Evolutionary conservation across 805 yeast species (phyloP), one percentile per base, ranked within the genome.

Genomic region (Starmerella apicola): DNA sequence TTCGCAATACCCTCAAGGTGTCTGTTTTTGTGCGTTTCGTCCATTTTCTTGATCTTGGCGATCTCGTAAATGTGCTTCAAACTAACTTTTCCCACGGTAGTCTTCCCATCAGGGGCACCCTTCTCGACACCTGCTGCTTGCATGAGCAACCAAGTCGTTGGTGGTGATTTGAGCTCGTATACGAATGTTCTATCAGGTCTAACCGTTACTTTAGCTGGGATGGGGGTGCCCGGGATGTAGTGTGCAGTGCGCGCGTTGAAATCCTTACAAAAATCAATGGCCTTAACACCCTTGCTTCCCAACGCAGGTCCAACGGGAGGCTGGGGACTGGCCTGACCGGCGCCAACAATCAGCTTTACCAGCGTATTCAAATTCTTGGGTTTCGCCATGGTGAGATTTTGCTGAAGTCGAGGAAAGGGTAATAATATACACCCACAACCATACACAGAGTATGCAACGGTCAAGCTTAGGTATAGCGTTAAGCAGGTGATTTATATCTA

Each of bases 231-330:
- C 13, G 93, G 84, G 38, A 71, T 71, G 56, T 74, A 80, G 49
- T 77, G 76, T 6, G 95, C 94, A 10, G 97, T 85, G 60, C 95
- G 77, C 20, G 98, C 98, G 59, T 91, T 91, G 68, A 91, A 91
- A 59, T 91, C 97, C 62, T 91, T 91, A 65, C 97, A 88, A 56
- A 91, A 91, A 61, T 91, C 98, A 55, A 91, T 91, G 48, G 97
- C 97, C 59, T 91, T 91, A 34, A 91, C 94, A 68, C 98, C 98
- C 61, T 88, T 88, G 44, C 97, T 88, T 51, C 98, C 98, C 36
- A 91, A 68, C 0, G 97, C 98, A 34, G 98, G 98, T 50, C 98
- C 98, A 22, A 91, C 97, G 5, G 98, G 98, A 22, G 98, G 98
- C 2, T 95, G 79, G 31, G 98, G 97, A 2, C 96, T 91, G 0